Evolutionary conservation across 2,329 filamentous ascomycete species (phyloP).

Genomic region (Didymella segeticola): DNA sequence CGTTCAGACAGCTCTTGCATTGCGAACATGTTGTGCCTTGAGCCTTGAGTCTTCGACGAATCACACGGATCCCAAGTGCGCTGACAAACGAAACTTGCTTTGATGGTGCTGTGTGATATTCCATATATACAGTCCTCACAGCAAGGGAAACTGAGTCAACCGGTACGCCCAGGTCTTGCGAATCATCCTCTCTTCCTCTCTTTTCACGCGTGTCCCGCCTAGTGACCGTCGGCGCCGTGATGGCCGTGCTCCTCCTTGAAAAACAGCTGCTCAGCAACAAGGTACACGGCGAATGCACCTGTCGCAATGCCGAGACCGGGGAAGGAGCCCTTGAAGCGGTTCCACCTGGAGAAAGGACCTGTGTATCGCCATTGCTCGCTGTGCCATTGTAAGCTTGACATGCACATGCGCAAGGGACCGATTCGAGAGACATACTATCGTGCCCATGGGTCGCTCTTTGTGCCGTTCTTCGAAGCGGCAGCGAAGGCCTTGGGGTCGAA

Average conservation of each 20-base stretch:
- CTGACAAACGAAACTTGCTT: constrained; percentile 19
- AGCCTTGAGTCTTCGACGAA: not conserved
- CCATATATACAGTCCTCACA: constrained; percentile 45
- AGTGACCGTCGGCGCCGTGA: constrained; percentile 38
- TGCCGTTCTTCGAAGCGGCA: constrained; percentile 67
- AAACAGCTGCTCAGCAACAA: constrained; percentile 88
- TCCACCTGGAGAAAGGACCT: constrained; percentile 84
- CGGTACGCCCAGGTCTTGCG: constrained; percentile 41
- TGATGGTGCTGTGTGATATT: constrained; percentile 35
- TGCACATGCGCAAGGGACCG: constrained; percentile 1
- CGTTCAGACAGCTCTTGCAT: too few species aligned
- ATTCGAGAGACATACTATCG: constrained; percentile 60
- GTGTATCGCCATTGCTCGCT: constrained; percentile 97
- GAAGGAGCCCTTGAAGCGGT: constrained; percentile 85
- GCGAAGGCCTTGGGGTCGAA: constrained; percentile 87
- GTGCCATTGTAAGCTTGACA: constrained; percentile 29
- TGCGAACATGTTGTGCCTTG: too few species aligned
- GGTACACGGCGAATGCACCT: constrained; percentile 89
- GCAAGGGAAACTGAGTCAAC: constrained; percentile 34
- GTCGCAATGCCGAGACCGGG: constrained; percentile 92
- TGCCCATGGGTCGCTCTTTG: constrained; percentile 68
- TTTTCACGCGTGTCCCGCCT: constrained; percentile 14
- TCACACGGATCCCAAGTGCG: constrained; percentile 2
- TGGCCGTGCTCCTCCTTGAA: constrained; percentile 66
- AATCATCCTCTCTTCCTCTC: constrained; percentile 9